Evolutionary conservation across 805 yeast species (phyloP).

Genomic region (Yamadazyma sp.): DNA sequence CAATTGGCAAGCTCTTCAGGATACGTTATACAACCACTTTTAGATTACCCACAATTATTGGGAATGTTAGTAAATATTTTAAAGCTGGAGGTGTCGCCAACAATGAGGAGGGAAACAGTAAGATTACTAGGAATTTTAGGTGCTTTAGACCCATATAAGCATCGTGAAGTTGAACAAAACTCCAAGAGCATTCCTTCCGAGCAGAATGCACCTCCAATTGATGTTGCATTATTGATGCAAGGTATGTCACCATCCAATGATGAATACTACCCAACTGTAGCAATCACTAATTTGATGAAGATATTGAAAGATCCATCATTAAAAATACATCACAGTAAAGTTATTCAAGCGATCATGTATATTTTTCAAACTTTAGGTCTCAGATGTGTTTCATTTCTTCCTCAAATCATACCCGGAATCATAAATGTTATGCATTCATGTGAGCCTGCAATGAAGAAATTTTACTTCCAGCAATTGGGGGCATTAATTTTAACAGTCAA

Average conservation of each 20-base stretch:
- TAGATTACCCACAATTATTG: conserved; percentile 86
- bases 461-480: conserved; percentile 85
- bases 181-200: conserved; percentile 57
- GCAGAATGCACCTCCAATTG: conserved; percentile 86
- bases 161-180: conserved; percentile 81
- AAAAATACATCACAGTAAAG: conserved; percentile 83
- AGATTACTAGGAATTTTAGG: conserved; percentile 89
- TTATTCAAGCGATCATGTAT: conserved; percentile 89
- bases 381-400: conserved; percentile 85
- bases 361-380: conserved; percentile 87
- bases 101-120: conserved; percentile 83
- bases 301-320: conserved; percentile 82
- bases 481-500: conserved; percentile 77
- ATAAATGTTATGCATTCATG: conserved; percentile 79
- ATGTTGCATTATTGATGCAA: conserved; percentile 84
- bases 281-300: conserved; percentile 78
- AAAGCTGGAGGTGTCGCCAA: conserved; percentile 72
- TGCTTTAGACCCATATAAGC: conserved; percentile 95
- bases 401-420: conserved; percentile 85
- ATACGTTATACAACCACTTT: conserved; percentile 87
- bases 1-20: conserved; percentile 90
- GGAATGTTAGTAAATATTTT: conserved; percentile 79
- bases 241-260: conserved; percentile 92
- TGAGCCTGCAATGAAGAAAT: conserved; percentile 75
- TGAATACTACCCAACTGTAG: conserved; percentile 94